Evolutionary conservation across 2,329 filamentous ascomycete genomes (phyloP).

Genomic region (Fusarium sp.): DNA sequence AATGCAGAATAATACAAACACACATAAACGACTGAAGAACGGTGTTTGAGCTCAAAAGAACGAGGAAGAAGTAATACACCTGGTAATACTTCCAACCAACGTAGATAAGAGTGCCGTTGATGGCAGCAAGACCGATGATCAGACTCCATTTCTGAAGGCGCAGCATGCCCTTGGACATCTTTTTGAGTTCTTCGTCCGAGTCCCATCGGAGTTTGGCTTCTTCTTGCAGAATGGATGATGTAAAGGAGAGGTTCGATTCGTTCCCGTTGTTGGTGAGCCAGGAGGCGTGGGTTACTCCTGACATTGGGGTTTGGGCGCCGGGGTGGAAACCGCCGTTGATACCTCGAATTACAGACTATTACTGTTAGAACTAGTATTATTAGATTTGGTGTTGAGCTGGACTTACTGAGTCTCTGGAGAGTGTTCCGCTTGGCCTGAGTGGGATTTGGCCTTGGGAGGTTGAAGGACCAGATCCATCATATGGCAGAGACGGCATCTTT

Average conservation of each 20-base stretch:
- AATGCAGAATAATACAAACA: constrained; percentile 52
- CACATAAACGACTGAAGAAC: constrained; percentile 59
- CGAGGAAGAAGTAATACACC: constrained; percentile 58
- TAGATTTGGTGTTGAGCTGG: fast-evolving
- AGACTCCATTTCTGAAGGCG: constrained; percentile 56
- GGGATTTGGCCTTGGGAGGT: constrained; percentile 25
- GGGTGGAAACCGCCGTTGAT: constrained; percentile 51
- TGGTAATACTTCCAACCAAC: constrained; percentile 55
- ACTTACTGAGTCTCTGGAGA: constrained; percentile 50
- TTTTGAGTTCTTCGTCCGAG: constrained; percentile 55
- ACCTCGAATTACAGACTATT: constrained; percentile 51
- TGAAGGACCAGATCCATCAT: constrained; percentile 22
- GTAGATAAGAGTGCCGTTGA: constrained; percentile 55
- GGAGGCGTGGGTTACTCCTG: constrained; percentile 48
- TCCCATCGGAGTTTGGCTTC: constrained; percentile 57
- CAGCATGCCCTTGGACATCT: constrained; percentile 54
- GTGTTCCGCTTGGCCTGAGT: constrained; percentile 25
- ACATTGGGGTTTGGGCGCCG: constrained; percentile 50
- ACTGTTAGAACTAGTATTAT: not conserved
- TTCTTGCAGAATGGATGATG: constrained; percentile 54
- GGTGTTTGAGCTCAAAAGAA: constrained; percentile 61
- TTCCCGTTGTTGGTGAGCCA: constrained; percentile 50
- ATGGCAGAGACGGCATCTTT: constrained; percentile 4
- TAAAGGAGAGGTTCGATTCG: constrained; percentile 53
- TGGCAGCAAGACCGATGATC: constrained; percentile 50